Evolutionary conservation across 1,284 basidiomycete genomes (phyloP).

Genomic region (Moniliophthora roreri): DNA sequence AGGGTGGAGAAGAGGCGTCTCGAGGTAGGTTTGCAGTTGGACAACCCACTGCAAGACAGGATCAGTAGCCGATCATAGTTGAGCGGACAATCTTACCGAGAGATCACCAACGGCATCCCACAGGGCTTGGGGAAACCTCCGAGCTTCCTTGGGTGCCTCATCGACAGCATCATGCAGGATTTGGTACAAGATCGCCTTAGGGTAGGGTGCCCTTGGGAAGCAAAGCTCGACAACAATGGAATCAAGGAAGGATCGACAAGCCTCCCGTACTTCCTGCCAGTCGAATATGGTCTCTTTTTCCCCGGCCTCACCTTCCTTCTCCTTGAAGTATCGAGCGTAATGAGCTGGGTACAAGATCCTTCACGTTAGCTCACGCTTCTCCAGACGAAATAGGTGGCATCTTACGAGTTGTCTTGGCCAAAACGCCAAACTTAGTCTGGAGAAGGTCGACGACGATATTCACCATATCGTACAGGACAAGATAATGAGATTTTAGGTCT

Average conservation of each 20-base stretch:
- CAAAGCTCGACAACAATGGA: conserved; percentile 78
- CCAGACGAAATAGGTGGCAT: conserved; percentile 6
- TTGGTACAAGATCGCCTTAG: conserved; percentile 59
- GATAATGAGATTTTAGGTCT: conserved; percentile 55
- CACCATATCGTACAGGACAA: conserved; percentile 64
- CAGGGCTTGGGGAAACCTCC: conserved; percentile 69
- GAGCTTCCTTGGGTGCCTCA: conserved; percentile 68
- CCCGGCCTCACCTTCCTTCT: conserved; percentile 35
- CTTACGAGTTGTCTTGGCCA: conserved; percentile 67
- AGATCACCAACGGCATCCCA: conserved; percentile 80
- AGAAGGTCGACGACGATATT: conserved; percentile 54
- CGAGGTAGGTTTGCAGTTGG: conserved; percentile 61
- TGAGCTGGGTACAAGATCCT: conserved; percentile 44
- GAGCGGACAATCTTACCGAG: conserved; percentile 45
- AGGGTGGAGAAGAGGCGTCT: conserved; percentile 52
- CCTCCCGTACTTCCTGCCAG: conserved; percentile 53
- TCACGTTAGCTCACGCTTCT: conserved; percentile 5
- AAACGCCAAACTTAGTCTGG: conserved; percentile 61
- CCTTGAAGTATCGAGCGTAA: conserved; percentile 67
- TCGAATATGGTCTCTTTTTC: conserved; percentile 59
- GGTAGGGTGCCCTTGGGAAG: conserved; percentile 65
- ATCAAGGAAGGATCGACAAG: conserved; percentile 73
- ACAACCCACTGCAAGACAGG: conserved; percentile 47
- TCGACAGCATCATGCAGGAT: conserved; percentile 67
- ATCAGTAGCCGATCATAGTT: not conserved